Evolutionary conservation across 345 rosid species (phyloP).

Genomic region (Alliaria petiolata): DNA sequence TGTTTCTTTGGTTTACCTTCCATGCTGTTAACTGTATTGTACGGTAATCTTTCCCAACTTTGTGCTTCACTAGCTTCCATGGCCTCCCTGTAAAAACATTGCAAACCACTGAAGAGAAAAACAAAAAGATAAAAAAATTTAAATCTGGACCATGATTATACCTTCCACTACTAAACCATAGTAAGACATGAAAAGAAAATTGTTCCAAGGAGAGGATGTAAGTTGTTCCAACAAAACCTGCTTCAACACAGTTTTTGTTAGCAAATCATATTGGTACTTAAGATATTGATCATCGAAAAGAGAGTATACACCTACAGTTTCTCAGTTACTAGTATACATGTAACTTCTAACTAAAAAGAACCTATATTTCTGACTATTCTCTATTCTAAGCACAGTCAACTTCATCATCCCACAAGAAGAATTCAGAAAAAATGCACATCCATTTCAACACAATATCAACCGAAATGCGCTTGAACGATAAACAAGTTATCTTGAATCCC

Average conservation of each 20-base stretch:
- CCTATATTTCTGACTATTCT: no score
- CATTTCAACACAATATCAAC: not conserved
- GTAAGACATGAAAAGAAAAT: constrained; percentile 79
- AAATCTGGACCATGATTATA: not conserved
- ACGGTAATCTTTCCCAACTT: constrained; percentile 63
- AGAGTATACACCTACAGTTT: no score
- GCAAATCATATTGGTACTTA: not conserved
- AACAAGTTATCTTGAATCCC: not conserved
- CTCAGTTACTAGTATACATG: not conserved
- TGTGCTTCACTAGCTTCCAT: constrained; percentile 60
- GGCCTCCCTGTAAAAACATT: constrained; percentile 57
- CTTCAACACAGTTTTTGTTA: not conserved
- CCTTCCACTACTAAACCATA: constrained; percentile 92
- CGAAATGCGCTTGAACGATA: not conserved
- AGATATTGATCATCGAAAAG: not conserved
- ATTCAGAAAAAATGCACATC: not conserved
- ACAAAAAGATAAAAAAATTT: not conserved
- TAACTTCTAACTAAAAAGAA: not conserved
- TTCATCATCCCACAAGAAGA: not conserved
- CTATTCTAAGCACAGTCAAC: not conserved
- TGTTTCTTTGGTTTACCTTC: constrained; percentile 47
- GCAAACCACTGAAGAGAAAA: not conserved
- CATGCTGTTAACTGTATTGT: constrained; percentile 77
- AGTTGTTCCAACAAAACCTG: constrained; percentile 89
- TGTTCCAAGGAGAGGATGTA: constrained; percentile 86